These are phyloP conservation scores for Phytopythium aichiense DNA, from an alignment of 352 stramenopile species.

Conservation along the genomic window DNA sequence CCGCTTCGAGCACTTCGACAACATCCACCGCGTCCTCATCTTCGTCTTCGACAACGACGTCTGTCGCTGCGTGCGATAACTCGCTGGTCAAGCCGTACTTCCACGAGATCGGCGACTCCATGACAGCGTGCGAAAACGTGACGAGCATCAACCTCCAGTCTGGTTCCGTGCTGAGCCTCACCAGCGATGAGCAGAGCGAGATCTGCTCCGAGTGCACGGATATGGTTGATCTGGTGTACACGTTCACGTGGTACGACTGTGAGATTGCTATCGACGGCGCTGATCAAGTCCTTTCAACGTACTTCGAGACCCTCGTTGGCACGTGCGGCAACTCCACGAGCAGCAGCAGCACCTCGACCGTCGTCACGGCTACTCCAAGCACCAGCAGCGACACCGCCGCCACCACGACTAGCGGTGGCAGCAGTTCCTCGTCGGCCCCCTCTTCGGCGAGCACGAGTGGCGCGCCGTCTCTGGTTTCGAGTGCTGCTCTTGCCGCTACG, in stretches of 20 bases:
- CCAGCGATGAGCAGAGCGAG: slow-evolving; percentile 8
- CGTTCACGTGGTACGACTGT: slow-evolving; percentile 14
- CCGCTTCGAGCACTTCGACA: too few species aligned
- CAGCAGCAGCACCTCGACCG: slow-evolving; percentile 1
- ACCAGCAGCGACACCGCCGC: background rate
- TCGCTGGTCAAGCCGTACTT: slow-evolving; percentile 10
- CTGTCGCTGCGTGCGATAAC: slow-evolving; percentile 10
- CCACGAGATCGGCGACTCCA: slow-evolving; percentile 10
- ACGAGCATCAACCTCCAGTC: slow-evolving; percentile 13
- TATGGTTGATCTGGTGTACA: slow-evolving; percentile 8
- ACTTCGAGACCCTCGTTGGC: slow-evolving; percentile 15
- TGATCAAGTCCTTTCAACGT: slow-evolving; percentile 13
- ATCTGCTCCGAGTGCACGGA: slow-evolving; percentile 15
- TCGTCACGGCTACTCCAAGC: background rate
- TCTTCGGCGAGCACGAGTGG: background rate
- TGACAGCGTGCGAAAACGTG: slow-evolving; percentile 9
- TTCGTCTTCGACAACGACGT: too few species aligned
- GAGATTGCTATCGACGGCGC: slow-evolving; percentile 13
- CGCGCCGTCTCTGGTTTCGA: slow-evolving; percentile 4
- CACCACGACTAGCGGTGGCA: background rate
- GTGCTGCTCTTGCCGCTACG: background rate
- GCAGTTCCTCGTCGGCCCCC: background rate
- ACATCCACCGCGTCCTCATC: too few species aligned
- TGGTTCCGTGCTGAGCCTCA: slow-evolving; percentile 3
- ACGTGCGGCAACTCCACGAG: slow-evolving; percentile 6